Conservation (phyloP, 2,329 filamentous ascomycete genomes). For the Zymoseptoria pseudotritici region DNA sequence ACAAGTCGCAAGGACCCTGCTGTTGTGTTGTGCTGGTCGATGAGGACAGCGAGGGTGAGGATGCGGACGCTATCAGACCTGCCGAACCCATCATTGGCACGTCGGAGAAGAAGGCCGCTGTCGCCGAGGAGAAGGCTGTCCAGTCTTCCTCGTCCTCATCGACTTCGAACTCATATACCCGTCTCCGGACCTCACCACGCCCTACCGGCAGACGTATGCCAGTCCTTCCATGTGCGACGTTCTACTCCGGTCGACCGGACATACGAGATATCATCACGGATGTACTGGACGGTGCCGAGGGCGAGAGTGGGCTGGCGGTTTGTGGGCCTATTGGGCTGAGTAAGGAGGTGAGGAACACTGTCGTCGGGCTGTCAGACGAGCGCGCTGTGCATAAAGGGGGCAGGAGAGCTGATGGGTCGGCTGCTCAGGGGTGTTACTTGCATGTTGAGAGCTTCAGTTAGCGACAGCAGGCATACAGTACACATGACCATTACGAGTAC, state of each 20-base stretch:
- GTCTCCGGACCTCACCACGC: not conserved
- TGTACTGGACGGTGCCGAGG: conserved; percentile 19
- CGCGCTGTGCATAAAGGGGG: conserved; percentile 21
- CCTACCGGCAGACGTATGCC: not conserved
- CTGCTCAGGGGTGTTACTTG: conserved; percentile 20
- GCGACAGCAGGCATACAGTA: not conserved
- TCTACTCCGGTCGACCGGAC: conserved; percentile 21
- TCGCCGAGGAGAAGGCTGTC: not conserved
- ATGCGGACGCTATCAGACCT: conserved; percentile 6
- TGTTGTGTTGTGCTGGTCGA: conserved; percentile 16
- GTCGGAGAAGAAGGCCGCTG: not conserved
- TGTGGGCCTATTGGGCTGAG: conserved; percentile 20
- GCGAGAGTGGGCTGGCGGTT: conserved; percentile 19
- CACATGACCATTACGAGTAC: too few species aligned
- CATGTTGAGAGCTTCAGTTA: conserved; percentile 16
- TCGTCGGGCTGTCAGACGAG: conserved; percentile 17
- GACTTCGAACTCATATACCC: not conserved
- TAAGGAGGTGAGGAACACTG: conserved; percentile 15
- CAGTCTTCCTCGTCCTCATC: not conserved
- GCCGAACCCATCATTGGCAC: not conserved
- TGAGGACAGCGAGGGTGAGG: conserved; percentile 7
- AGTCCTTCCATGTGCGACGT: conserved; percentile 15
- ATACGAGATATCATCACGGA: conserved; percentile 9
- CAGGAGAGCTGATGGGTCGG: not conserved
- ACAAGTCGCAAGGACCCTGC: conserved; percentile 20